phyloP scores from a whole-genome alignment of 305 asterid species.

The Salvia sclarea region DNA sequence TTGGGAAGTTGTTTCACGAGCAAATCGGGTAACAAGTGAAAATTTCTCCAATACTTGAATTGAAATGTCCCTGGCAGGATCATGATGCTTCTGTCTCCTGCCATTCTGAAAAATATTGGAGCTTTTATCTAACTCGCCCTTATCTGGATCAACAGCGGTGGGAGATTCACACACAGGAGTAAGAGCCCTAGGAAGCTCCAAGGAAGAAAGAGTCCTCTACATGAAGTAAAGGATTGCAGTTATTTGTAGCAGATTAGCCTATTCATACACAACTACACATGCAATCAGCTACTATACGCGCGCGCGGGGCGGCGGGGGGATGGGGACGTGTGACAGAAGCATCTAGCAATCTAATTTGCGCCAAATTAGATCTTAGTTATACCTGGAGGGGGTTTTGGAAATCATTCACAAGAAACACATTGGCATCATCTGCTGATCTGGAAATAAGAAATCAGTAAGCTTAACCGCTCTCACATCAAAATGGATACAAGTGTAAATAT shows the following conservation, averaged over 20 bases:
- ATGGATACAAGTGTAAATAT: background rate
- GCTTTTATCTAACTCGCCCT: conserved; percentile 45
- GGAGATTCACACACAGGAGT: conserved; percentile 53
- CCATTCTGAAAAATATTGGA: conserved; percentile 52
- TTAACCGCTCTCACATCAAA: conserved; percentile 8
- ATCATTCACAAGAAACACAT: conserved; percentile 93
- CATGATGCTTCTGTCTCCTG: conserved; percentile 65
- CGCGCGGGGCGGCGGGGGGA: background rate
- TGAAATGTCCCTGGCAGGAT: conserved; percentile 91
- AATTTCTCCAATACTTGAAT: conserved; percentile 95
- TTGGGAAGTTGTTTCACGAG: conserved; percentile 99
- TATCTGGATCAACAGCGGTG: conserved; percentile 48
- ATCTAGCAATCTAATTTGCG: background rate
- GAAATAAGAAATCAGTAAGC: conserved; percentile 31
- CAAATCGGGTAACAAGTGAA: conserved; percentile 95
- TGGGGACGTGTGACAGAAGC: background rate
- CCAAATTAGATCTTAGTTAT: conserved; percentile 13
- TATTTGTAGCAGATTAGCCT: conserved; percentile 19
- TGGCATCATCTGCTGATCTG: conserved; percentile 97
- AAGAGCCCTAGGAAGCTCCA: conserved; percentile 89
- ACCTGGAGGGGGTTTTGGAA: conserved; percentile 97
- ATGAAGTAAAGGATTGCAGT: conserved; percentile 28
- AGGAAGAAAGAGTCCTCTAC: conserved; percentile 89
- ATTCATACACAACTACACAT: conserved; percentile 10
- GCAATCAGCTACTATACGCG: conserved; percentile 14